These are phyloP conservation scores for Tetrapisispora fleetii DNA, from an alignment of 805 yeast genomes.

Conservation along the genomic window DNA sequence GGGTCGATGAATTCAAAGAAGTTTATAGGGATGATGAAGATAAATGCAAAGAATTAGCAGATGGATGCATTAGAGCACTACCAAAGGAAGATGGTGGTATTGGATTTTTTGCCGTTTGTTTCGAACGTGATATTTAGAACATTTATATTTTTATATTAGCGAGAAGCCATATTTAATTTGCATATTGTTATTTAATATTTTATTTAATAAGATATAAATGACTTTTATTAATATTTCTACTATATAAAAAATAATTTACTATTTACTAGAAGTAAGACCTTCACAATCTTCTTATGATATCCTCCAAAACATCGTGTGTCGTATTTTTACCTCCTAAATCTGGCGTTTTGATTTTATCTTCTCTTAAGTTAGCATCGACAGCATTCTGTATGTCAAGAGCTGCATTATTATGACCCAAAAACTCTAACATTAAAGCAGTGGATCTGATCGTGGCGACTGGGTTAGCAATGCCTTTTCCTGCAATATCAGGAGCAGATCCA, in stretches of 20 bases:
- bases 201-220: not conserved
- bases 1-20: conserved; percentile 52
- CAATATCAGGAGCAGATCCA: conserved; percentile 98
- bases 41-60: conserved; percentile 51
- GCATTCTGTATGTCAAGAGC: conserved; percentile 91
- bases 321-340: conserved; percentile 88
- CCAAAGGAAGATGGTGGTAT: conserved; percentile 96
- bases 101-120: conserved; percentile 94
- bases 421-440: conserved; percentile 93
- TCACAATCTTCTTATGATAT: conserved; percentile 42
- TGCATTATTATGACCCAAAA: conserved; percentile 81
- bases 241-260: not conserved
- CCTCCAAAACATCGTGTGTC: conserved; percentile 80
- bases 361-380: conserved; percentile 84
- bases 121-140: conserved; percentile 38
- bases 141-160: not conserved
- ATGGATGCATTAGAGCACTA: conserved; percentile 75
- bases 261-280: not conserved
- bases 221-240: not conserved
- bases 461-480: conserved; percentile 88
- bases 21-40: conserved; percentile 36
- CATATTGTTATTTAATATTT: not conserved
- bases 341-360: conserved; percentile 70
- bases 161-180: not conserved
- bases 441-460: conserved; percentile 98